These are phyloP conservation scores for Moniliella sp. DNA, from an alignment of 1,284 basidiomycete genomes.

Conservation along the genomic window DNA sequence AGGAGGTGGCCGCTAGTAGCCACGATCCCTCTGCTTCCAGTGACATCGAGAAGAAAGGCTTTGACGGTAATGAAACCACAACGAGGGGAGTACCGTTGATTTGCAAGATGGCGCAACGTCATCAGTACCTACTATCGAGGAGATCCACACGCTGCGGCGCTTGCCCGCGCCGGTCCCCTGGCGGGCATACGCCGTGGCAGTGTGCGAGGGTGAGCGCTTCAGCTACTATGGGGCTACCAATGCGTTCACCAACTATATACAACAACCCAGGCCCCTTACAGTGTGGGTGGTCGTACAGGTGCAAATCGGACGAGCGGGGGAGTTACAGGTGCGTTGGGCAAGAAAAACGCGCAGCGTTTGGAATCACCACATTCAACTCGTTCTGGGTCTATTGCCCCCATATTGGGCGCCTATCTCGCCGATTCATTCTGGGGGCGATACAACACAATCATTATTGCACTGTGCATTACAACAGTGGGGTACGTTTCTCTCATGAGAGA, in stretches of 20 bases:
- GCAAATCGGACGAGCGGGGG: conserved; percentile 4
- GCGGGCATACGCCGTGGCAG: conserved; percentile 21
- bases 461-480: conserved; percentile 35
- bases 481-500: no score
- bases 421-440: conserved; percentile 37
- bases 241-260: conserved; percentile 27
- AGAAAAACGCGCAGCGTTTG: conserved; percentile 24
- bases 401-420: conserved; percentile 34
- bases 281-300: conserved; percentile 13
- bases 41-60: no score
- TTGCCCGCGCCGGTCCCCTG: conserved; percentile 22
- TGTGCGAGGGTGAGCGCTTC: conserved; percentile 33
- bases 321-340: conserved; percentile 22
- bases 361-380: conserved; percentile 26
- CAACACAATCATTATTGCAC: conserved; percentile 36
- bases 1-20: no score
- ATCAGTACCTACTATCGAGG: no score
- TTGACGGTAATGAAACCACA: no score
- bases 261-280: conserved; percentile 13
- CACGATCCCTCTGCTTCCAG: no score
- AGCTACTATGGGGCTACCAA: conserved; percentile 28
- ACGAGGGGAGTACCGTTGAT: no score
- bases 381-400: conserved; percentile 25
- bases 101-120: no score
- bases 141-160: conserved; percentile 17